Evolutionary conservation across 2,329 filamentous ascomycete genomes (phyloP).

Genomic region (Alternaria panax): DNA sequence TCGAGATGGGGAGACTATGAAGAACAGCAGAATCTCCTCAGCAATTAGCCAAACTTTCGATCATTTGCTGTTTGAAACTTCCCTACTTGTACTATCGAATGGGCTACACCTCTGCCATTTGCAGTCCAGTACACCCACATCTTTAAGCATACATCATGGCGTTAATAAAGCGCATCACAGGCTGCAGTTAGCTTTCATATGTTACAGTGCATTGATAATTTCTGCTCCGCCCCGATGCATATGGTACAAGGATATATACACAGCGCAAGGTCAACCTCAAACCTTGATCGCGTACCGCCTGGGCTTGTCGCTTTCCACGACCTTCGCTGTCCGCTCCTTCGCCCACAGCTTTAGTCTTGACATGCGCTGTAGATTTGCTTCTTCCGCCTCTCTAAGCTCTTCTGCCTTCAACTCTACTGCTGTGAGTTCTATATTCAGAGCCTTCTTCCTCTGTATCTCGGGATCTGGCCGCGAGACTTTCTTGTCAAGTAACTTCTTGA

Average conservation of each 20-base stretch:
- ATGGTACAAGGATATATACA: constrained; percentile 32
- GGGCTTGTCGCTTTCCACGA: constrained; percentile 27
- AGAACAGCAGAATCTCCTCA: no score
- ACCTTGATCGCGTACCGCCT: constrained; percentile 31
- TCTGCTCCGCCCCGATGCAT: constrained; percentile 14
- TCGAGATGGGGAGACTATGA: no score
- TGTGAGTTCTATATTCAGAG: neutral
- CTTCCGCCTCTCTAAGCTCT: constrained; percentile 11
- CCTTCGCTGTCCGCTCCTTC: constrained; percentile 31
- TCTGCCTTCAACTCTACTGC: constrained; percentile 14
- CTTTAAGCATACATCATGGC: neutral
- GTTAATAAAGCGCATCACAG: neutral
- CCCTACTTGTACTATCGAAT: no score
- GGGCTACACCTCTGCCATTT: no score
- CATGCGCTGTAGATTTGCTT: constrained; percentile 41
- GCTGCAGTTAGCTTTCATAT: neutral
- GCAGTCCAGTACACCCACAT: neutral
- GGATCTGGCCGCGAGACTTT: constrained; percentile 15
- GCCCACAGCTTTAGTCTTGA: constrained; percentile 49
- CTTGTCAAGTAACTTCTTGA: constrained; percentile 33
- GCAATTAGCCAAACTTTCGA: no score
- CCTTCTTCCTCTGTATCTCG: constrained; percentile 6
- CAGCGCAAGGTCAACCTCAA: constrained; percentile 10
- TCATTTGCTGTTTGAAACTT: no score
- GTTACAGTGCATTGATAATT: constrained; percentile 1